Evolutionary conservation across 1,284 basidiomycete species (phyloP).

Genomic region (Austroboletus olivaceoglutinosus): DNA sequence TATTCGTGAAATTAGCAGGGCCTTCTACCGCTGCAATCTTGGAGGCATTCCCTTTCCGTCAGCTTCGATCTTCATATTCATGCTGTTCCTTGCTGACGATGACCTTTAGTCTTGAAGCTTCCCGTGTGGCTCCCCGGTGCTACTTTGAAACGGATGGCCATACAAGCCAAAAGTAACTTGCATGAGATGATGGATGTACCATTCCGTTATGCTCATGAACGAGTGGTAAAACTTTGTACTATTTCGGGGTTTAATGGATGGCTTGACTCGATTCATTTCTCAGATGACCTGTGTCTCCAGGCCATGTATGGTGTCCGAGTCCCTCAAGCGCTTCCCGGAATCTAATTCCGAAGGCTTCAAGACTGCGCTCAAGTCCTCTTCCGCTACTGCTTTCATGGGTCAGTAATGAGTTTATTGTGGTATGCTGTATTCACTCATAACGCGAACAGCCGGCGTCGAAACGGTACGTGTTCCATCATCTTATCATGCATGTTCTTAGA

Average conservation of each 20-base stretch:
- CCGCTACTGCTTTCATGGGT: slow-evolving; percentile 36
- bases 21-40: slow-evolving; percentile 28
- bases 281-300: slow-evolving; percentile 22
- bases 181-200: slow-evolving; percentile 30
- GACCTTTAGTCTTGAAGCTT: slow-evolving; percentile 27
- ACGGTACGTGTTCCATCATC: slow-evolving; percentile 17
- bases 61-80: slow-evolving; percentile 17
- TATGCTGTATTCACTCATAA: slow-evolving; percentile 5
- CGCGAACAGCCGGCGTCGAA: slow-evolving; percentile 29
- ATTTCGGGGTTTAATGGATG: neutral
- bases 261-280: neutral
- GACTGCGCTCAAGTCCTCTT: slow-evolving; percentile 29
- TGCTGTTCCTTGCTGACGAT: slow-evolving; percentile 13
- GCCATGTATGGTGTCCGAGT: slow-evolving; percentile 33
- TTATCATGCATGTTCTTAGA: slow-evolving; percentile 1
- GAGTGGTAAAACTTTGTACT: slow-evolving; percentile 18
- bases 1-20: slow-evolving; percentile 26
- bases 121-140: slow-evolving; percentile 32
- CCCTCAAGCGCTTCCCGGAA: slow-evolving; percentile 22
- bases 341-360: slow-evolving; percentile 21
- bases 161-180: slow-evolving; percentile 30
- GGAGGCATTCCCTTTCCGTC: slow-evolving; percentile 35
- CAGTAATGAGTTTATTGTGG: slow-evolving; percentile 2
- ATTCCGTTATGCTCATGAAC: slow-evolving; percentile 30
- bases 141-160: slow-evolving; percentile 29